Base-by-base conservation (phyloP, 331 rosid species). In the Telfairia occidentalis region DNA sequence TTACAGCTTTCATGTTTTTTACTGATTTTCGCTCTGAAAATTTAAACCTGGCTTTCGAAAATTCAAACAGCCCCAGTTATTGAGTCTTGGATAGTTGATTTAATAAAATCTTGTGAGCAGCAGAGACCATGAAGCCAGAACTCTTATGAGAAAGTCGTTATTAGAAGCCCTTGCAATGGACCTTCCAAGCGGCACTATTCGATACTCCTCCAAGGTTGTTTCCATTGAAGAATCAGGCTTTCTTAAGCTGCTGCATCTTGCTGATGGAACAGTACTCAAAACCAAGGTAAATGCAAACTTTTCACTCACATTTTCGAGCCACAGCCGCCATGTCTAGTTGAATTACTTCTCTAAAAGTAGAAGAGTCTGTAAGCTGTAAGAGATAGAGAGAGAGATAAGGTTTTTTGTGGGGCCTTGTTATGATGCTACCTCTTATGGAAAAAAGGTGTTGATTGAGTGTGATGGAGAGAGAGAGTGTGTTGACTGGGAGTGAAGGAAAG, bases 211-310 rank as follows among this genome's bases (percentile, higher is more conserved):
- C 69, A 86, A 80, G 75, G 78, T 89, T n/a, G 88, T 81, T 72
- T 87, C 88, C 40, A 85, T 86, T 60, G 83, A 86, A 61, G 84
- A 89, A 78, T 77, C 70, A 18, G 34, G 83, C 48, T 79, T 77
- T 64, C 37, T 32, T 26, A 92, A 86, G 78, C 75, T 86, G 8
- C 5, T 88, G 40, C 96, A 89, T 82, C 92, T 92, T 77, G 67
- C 82, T 43, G 93, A 92, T 82, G 90, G 90, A 76, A 80, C 85
- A 4, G 23, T 75, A 54, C 77, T 89, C 76, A 85, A 85, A 78
- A 81, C 93, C 73, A 92, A 89, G 96, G 96, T 89, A 85, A 28
- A 4, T 58, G 5, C 53, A 13, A 37, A 15, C 11, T 46, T 13
- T 46, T 46, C n/a, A 46, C 53, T 46, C 53, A 3, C 12, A 45